Conservation (phyloP, 352 stramenopile species). For the Pythium biforme region DNA sequence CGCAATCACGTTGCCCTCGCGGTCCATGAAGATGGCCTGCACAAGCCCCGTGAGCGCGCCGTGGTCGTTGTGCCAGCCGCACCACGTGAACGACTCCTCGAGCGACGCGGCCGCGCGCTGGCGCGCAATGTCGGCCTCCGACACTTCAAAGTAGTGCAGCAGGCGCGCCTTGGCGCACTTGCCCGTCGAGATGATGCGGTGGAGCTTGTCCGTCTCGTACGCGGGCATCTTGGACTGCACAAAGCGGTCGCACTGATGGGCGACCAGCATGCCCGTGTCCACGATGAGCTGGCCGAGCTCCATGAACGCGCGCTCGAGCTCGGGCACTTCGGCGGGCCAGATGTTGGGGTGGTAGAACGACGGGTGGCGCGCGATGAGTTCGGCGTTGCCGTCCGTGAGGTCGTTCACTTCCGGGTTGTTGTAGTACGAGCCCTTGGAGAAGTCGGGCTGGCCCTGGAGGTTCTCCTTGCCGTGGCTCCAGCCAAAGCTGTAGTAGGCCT, state of each 20-base stretch:
- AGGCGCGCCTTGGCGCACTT: conserved; percentile 92
- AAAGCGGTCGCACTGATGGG: conserved; percentile 91
- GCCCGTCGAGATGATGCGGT: conserved; percentile 85
- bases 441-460: conserved; percentile 90
- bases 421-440: conserved; percentile 96
- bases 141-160: conserved; percentile 95
- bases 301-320: conserved; percentile 90
- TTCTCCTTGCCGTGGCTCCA: conserved; percentile 97
- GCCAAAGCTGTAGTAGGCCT: conserved; percentile 93
- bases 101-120: conserved; percentile 44
- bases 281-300: conserved; percentile 90
- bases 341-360: conserved; percentile 93
- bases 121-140: conserved; percentile 48
- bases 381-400: conserved; percentile 67
- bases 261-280: conserved; percentile 89
- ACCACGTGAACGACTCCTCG: conserved; percentile 93
- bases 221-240: conserved; percentile 63
- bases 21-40: conserved; percentile 90
- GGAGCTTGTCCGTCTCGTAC: conserved; percentile 86
- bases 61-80: conserved; percentile 97
- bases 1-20: conserved; percentile 48
- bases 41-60: conserved; percentile 94
- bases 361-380: conserved; percentile 78
- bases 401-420: conserved; percentile 94
- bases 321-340: conserved; percentile 79